Evolutionary conservation across 1,284 basidiomycete species (phyloP).

Genomic region (Austroboletus novae-zelandiae): DNA sequence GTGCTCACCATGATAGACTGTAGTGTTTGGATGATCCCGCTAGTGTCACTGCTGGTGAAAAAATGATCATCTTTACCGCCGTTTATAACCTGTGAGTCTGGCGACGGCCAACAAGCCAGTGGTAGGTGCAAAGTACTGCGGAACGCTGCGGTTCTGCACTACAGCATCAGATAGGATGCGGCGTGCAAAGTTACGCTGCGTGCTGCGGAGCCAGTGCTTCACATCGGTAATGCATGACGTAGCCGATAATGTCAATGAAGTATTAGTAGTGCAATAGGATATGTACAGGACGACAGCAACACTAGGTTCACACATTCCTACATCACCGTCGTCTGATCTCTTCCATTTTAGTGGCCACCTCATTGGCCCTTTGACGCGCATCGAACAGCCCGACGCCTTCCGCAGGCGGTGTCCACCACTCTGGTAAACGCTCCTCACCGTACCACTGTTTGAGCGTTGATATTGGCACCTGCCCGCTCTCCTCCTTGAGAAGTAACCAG

Average conservation of each 20-base stretch:
- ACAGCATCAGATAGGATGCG: too few relatives aligned
- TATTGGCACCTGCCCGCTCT: conserved; percentile 34
- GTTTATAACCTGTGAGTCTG: background rate
- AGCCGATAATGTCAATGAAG: too few relatives aligned
- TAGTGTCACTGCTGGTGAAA: conserved; percentile 10
- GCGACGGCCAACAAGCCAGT: background rate
- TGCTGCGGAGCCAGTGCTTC: background rate
- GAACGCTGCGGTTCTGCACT: conserved; percentile 14
- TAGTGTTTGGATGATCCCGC: background rate
- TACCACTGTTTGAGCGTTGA: conserved; percentile 45
- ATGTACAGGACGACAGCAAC: conserved; percentile 12
- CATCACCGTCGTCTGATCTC: conserved; percentile 20
- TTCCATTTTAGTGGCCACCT: conserved; percentile 29
- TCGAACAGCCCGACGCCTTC: conserved; percentile 22
- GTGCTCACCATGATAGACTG: conserved; percentile 17
- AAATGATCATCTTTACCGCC: background rate
- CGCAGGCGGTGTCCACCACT: conserved; percentile 40
- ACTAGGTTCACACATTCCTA: background rate
- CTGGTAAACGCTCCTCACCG: conserved; percentile 51
- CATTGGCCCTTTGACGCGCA: conserved; percentile 23
- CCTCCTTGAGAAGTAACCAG: conserved; percentile 42
- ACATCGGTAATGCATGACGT: too few relatives aligned
- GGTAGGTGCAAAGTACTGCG: background rate
- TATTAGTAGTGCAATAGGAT: background rate
- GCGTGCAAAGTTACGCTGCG: conserved; percentile 1